Percentiles rank a stretch among this genome's conserved stretches.
Conservation (phyloP, 768 basidiomycete genomes). For the Leccinum disarticulatum region DNA sequence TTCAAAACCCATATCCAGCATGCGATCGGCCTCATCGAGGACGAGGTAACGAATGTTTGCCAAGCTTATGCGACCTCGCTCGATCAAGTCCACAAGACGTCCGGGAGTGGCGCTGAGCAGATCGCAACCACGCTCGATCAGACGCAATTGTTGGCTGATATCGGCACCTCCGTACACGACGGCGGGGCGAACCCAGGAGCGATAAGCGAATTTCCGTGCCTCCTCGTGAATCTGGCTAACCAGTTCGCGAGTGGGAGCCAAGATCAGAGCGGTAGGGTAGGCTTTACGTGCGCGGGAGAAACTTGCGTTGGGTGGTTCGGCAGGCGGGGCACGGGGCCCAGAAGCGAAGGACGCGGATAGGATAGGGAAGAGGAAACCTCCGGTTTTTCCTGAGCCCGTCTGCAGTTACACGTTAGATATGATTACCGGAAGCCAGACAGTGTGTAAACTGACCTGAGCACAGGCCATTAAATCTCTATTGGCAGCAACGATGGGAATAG, state of each 20-base stretch:
- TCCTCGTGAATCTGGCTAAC: conserved; percentile 99
- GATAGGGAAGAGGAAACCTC: conserved; percentile 98
- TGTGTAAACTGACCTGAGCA: conserved; percentile 62
- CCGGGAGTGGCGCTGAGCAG: conserved; percentile 95
- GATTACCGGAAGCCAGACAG: conserved; percentile 5
- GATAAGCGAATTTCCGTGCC: conserved; percentile 97
- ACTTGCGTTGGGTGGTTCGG: conserved; percentile 42
- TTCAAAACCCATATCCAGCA: conserved; percentile 99
- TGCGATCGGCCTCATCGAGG: conserved; percentile 98
- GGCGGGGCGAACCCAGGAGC: conserved; percentile 98
- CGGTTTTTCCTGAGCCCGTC: conserved; percentile 99
- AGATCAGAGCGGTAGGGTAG: conserved; percentile 94
- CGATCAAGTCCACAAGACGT: conserved; percentile 97
- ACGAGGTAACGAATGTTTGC: conserved; percentile 97
- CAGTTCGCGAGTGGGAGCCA: conserved; percentile 97
- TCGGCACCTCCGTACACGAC: conserved; percentile 99
- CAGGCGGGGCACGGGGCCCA: conserved; percentile 77
- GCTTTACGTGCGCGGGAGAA: conserved; percentile 82
- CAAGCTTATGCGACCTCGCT: conserved; percentile 94
- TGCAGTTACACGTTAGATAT: conserved; percentile 38
- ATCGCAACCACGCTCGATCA: conserved; percentile 95
- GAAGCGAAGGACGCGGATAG: conserved; percentile 86
- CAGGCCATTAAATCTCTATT: conserved; percentile 93
- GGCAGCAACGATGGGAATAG: conserved; percentile 93
- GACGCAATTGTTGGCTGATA: conserved; percentile 91